Evolutionary conservation across 148 eudicot genomes (phyloP), one percentile per base, ranked within the genome.

Genomic region (Polygonum aviculare): DNA sequence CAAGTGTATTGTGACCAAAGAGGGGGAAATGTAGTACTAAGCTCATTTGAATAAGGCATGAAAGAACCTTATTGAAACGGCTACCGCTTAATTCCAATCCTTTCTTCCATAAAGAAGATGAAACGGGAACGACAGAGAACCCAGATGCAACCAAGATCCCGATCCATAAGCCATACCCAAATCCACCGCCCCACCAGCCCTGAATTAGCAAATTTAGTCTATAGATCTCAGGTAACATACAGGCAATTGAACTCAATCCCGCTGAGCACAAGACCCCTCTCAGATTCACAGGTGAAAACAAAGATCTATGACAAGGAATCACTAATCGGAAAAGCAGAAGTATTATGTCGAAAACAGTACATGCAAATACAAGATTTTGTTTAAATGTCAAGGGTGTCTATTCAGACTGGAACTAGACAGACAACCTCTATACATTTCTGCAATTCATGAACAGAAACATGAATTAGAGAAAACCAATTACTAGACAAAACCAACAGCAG

Each of bases 91-190:
- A 89, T 81, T 89, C 85, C 69, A 92, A 91, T 77, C 81, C 85
- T 59, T 77, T 92, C 85, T 95, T 95, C 98, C 98, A 95, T 18
- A 82, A 76, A 49, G 4, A 19, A 21, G 97, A 88, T 62, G 97
- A 88, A 79, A 95, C 87, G 1, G 98, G 98, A 84, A 90, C 81
- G 82, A 95, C 97, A 69, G 96, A 88, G 81, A 90, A 87, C 74
- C 97, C 97, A 8, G 98, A 95, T 63, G 97, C 94, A 83, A 67
- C 71, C 21, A 67, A 67, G 71, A 36, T 67, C 44, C 71, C 71
- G 38, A 67, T 67, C 71, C 71, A 67, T 36, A 67, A 15, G 71
- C 71, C 71, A 67, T 67, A 67, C 4, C 71, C 71, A 16, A 67
- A 67, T 35, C 71, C 71, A 3, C 71, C 21, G 7, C 71, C 7